Percentiles rank a stretch among this genome's conserved stretches.
These are phyloP conservation scores for Dactylorhiza incarnata DNA, from an alignment of 106 monocot genomes.

Conservation along the genomic window DNA sequence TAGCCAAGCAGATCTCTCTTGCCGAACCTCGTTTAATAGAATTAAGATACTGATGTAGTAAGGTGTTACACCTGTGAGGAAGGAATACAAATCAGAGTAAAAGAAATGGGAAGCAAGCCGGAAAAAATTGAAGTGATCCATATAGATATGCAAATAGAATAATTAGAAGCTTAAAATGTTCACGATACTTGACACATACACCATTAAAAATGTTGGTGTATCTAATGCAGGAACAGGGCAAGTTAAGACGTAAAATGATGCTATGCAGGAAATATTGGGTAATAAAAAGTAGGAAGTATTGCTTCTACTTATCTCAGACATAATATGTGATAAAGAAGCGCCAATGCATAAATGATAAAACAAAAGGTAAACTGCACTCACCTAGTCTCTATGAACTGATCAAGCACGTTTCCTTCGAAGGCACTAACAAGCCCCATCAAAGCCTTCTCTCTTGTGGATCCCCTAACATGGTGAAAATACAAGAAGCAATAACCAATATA, in stretches of 20 bases:
- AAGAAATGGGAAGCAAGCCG: not conserved
- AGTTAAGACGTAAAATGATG: not conserved
- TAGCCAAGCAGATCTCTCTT: conserved; percentile 69
- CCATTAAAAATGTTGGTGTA: not conserved
- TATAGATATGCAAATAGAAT: not conserved
- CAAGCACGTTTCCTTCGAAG: conserved; percentile 44
- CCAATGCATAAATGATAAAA: not conserved
- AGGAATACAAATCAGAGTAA: not conserved
- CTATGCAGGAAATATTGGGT: not conserved
- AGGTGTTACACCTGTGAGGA: conserved; percentile 48
- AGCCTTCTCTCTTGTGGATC: conserved; percentile 45
- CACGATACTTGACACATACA: not conserved
- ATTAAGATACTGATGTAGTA: conserved; percentile 57
- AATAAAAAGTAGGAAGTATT: not conserved
- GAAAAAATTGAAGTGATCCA: not conserved
- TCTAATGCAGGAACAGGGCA: not conserved
- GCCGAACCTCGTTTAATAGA: conserved; percentile 78
- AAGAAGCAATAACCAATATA: conserved; percentile 2
- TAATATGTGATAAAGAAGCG: not conserved
- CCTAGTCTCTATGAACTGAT: conserved; percentile 42
- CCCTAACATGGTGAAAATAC: conserved; percentile 17
- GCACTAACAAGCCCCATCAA: conserved; percentile 44
- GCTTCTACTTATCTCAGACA: not conserved
- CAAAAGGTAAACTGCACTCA: conserved; percentile 11
- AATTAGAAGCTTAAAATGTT: not conserved